phyloP scores from a whole-genome alignment of 371 early-diverging fungal genomes.

The Mortierella sp. region DNA sequence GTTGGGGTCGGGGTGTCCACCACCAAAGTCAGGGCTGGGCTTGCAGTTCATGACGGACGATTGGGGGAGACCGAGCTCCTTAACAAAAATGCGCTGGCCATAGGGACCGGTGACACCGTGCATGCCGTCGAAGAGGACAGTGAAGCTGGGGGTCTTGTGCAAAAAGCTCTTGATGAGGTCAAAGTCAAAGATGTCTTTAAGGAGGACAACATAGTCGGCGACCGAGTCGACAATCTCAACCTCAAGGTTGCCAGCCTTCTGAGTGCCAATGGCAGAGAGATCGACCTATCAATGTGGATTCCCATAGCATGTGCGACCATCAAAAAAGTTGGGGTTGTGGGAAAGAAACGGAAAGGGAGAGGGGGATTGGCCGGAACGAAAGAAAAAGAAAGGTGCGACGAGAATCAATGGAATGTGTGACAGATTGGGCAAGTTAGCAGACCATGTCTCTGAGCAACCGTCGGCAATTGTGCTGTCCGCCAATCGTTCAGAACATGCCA shows the following conservation, averaged over 20 bases:
- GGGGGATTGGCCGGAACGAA: background rate
- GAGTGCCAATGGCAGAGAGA: conserved; percentile 77
- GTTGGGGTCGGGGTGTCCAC: conserved; percentile 98
- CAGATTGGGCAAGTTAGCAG: background rate
- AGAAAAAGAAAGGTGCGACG: background rate
- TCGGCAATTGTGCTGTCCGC: background rate
- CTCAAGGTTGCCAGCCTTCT: conserved; percentile 68
- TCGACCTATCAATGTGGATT: conserved; percentile 69
- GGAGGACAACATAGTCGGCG: conserved; percentile 87
- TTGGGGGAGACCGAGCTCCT: conserved; percentile 89
- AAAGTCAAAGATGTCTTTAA: conserved; percentile 95
- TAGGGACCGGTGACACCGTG: conserved; percentile 98
- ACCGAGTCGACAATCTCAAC: conserved; percentile 94
- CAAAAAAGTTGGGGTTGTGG: conserved; percentile 6
- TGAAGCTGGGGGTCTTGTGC: conserved; percentile 76
- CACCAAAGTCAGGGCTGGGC: conserved; percentile 93
- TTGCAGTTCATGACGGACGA: conserved; percentile 87
- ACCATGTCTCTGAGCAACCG: background rate
- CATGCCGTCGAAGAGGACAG: conserved; percentile 95
- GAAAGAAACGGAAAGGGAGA: background rate
- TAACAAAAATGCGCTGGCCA: conserved; percentile 85
- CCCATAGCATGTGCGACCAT: background rate
- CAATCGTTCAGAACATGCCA: conserved; percentile 37
- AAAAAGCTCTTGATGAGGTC: conserved; percentile 85
- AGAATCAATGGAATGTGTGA: conserved; percentile 8